phyloP scores from a whole-genome alignment of 805 yeast genomes.

The Nakazawaea pomicola region DNA sequence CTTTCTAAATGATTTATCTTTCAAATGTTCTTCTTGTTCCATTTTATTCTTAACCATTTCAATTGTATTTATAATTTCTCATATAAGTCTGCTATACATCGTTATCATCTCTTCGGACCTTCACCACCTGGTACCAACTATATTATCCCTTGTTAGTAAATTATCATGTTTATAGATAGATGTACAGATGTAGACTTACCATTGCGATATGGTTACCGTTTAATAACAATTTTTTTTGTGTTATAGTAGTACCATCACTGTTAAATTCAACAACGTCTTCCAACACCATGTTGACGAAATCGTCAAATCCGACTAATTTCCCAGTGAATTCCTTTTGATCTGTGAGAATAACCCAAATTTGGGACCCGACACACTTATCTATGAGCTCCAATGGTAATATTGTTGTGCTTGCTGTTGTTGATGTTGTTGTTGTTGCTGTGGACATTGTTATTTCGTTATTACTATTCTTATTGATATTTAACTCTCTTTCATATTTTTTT shows the following conservation, averaged over 20 bases:
- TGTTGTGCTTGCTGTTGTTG: slow-evolving; percentile 6
- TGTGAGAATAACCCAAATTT: slow-evolving; percentile 66
- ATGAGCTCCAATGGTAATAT: slow-evolving; percentile 78
- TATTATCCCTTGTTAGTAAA: background rate
- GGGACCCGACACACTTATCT: slow-evolving; percentile 80
- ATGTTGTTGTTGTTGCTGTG: background rate
- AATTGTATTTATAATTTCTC: too few relatives aligned
- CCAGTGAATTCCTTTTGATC: slow-evolving; percentile 79
- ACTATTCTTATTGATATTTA: background rate
- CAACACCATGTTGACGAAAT: slow-evolving; percentile 86
- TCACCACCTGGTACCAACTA: slow-evolving; percentile 44
- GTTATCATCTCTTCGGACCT: slow-evolving; percentile 21
- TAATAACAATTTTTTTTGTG: slow-evolving; percentile 56
- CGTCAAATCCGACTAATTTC: slow-evolving; percentile 87
- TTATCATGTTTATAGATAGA: background rate
- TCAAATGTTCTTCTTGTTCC: too few relatives aligned
- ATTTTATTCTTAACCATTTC: too few relatives aligned
- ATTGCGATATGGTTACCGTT: slow-evolving; percentile 72
- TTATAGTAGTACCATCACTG: slow-evolving; percentile 37
- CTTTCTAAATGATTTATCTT: too few relatives aligned
- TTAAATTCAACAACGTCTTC: slow-evolving; percentile 70
- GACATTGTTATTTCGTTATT: too few relatives aligned
- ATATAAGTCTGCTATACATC: too few relatives aligned
- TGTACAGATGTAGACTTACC: slow-evolving; percentile 28
- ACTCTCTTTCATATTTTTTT: background rate